Evolutionary conservation across 2,329 filamentous ascomycete genomes (phyloP).

Genomic region (Colletotrichum lupini): DNA sequence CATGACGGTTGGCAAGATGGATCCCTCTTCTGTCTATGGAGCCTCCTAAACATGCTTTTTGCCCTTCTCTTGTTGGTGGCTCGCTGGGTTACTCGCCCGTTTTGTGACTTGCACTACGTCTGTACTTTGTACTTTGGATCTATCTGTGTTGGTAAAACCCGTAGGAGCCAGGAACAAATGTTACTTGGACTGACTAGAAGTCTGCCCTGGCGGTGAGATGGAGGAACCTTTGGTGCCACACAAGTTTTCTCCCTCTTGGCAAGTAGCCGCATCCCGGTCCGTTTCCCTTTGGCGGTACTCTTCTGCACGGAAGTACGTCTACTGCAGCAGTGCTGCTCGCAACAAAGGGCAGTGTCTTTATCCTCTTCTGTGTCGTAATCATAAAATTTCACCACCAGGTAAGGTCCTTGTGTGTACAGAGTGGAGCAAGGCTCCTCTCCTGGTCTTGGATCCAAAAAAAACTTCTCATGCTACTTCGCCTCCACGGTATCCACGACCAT

Average conservation of each 20-base stretch:
- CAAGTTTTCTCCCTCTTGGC: neutral
- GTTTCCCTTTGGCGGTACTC: neutral
- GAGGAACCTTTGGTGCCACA: neutral
- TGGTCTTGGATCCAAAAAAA: conserved; percentile 32
- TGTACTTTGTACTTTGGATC: neutral
- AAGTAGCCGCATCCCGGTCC: neutral
- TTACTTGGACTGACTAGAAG: neutral
- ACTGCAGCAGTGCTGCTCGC: neutral
- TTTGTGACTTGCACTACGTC: neutral
- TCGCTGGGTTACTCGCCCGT: conserved; percentile 13
- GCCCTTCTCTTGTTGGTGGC: conserved; percentile 10
- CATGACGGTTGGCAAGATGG: conserved; percentile 26
- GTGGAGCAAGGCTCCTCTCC: conserved; percentile 23
- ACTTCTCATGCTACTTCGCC: conserved; percentile 34
- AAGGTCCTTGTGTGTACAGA: conserved; percentile 28
- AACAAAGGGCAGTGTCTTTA: conserved; percentile 2
- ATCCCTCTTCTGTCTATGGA: conserved; percentile 4
- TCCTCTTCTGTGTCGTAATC: conserved; percentile 23
- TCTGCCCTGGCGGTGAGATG: neutral
- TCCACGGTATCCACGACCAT: conserved; percentile 36
- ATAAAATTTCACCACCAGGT: conserved; percentile 19
- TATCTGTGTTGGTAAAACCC: neutral
- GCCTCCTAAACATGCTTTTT: neutral
- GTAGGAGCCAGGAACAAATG: neutral
- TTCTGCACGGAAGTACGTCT: neutral